Base-by-base conservation (phyloP, 2,329 filamentous ascomycete genomes). In the Trichoderma simmonsii region DNA sequence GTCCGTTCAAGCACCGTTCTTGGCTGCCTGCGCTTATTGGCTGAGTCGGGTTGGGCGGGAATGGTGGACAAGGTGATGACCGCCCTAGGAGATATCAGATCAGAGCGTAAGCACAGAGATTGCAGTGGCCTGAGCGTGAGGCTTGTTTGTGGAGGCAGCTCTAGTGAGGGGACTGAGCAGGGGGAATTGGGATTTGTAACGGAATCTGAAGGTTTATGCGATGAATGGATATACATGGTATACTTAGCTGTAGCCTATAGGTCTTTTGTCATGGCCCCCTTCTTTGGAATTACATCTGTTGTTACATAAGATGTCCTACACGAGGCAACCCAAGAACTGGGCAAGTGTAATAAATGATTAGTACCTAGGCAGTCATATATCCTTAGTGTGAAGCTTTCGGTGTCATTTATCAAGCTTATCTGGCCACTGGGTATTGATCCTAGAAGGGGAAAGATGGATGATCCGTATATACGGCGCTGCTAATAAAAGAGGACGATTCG, bases 41-140 rank as follows among this genome's bases (percentile, higher is more conserved):
- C 54, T 43, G 15, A 32, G 24, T 43, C 65, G 34, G 34, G 14
- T 21, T 43, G 24, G 26, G 43, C 65, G 65, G 65, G 65, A 28
- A 39, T 30, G 57, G 54, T 11, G 30, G 34, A 39, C 51, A 57
- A 68, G 54, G 51, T 43, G 54, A 30, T 60, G 54, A 12, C 21
- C 14, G 34, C 56, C 56, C 54, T 34, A 34, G 65, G 56, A 69
- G 65, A 69, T 69, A 69, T 69, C 56, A 60, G 65, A 69, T 69
- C 56, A 69, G 56, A 30, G 56, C 64, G 65, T 69, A 69, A 69
- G 65, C 65, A 69, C 56, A 69, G 65, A 69, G 65, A 69, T 69
- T 69, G 65, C 56, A 36, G 65, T 69, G 65, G 65, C 28, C 65
- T 69, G 65, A 69, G 65, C 65, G 65, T 59, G 34, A 61, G 65